phyloP scores from a whole-genome alignment of 345 rosid genomes.

The Eucalyptus leucophloia region DNA sequence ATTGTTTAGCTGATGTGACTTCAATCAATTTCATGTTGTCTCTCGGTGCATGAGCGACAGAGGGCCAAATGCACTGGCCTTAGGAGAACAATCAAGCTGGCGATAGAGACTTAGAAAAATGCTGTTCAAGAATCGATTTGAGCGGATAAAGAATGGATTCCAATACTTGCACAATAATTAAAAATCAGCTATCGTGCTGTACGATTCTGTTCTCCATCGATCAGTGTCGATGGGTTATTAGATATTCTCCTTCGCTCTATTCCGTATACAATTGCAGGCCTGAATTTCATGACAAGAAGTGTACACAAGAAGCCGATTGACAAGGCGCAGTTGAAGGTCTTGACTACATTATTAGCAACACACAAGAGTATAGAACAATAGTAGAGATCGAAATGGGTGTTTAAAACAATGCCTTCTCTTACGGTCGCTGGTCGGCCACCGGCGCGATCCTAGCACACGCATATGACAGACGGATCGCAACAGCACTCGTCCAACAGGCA shows the following conservation, averaged over 20 bases:
- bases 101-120: neutral
- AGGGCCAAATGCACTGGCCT: neutral
- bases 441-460: neutral
- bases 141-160: neutral
- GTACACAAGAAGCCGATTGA: neutral
- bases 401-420: neutral
- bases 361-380: neutral
- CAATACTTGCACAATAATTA: neutral
- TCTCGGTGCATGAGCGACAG: rapidly evolving
- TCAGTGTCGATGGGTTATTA: neutral
- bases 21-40: neutral
- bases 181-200: neutral
- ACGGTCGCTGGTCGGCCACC: neutral
- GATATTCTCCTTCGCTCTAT: neutral
- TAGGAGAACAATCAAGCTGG: neutral
- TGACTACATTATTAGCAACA: neutral
- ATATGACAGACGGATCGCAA: neutral
- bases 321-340: neutral
- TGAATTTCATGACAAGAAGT: neutral
- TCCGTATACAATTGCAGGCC: neutral
- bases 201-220: neutral
- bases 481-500: neutral
- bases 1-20: rapidly evolving
- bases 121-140: neutral
- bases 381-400: neutral